These are phyloP conservation scores for Pichia californica DNA, from an alignment of 805 yeast genomes.

Conservation along the genomic window DNA sequence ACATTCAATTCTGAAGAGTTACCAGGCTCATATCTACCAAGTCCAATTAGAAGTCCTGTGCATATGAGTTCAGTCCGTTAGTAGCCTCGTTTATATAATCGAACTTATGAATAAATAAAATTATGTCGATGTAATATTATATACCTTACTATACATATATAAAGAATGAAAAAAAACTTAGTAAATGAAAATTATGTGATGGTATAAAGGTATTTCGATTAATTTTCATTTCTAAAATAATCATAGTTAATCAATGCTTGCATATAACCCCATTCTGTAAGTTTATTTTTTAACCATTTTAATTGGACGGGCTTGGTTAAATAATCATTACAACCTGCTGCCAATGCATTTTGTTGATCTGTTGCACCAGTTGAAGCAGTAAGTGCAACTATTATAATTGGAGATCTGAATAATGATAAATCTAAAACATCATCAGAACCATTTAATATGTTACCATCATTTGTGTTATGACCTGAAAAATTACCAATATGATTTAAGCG, in stretches of 20 bases:
- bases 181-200: neutral
- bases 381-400: conserved; percentile 95
- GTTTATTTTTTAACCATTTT: conserved; percentile 89
- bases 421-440: conserved; percentile 48
- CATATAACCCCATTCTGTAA: conserved; percentile 99
- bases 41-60: too few relatives aligned
- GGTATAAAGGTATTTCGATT: neutral
- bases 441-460: neutral
- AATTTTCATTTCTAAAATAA: conserved; percentile 59
- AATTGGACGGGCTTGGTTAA: conserved; percentile 93
- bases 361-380: conserved; percentile 86
- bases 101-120: too few relatives aligned
- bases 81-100: too few relatives aligned
- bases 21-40: too few relatives aligned
- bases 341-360: conserved; percentile 84
- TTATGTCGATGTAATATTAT: too few relatives aligned
- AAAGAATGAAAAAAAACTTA: too few relatives aligned
- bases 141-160: too few relatives aligned
- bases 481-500: conserved; percentile 72
- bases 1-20: too few relatives aligned
- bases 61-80: too few relatives aligned
- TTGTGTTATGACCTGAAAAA: conserved; percentile 19
- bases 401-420: conserved; percentile 65
- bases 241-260: conserved; percentile 94
- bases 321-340: conserved; percentile 97